phyloP scores from a whole-genome alignment of 352 stramenopile species.

The Pythium insidiosum region DNA sequence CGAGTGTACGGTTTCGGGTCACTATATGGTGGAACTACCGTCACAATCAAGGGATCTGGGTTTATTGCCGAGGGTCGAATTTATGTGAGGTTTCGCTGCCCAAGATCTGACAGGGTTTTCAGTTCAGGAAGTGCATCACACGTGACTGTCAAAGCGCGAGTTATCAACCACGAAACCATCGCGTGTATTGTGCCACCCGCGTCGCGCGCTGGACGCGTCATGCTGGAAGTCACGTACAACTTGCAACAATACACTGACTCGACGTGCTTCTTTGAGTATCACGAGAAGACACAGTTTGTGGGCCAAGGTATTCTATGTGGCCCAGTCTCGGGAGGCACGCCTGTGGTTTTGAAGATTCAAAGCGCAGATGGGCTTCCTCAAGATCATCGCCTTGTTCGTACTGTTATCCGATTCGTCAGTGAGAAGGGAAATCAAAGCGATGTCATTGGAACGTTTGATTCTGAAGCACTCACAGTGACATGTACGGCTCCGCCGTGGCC shows the following conservation, averaged over 20 bases:
- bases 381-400: slow-evolving; percentile 25
- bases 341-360: slow-evolving; percentile 31
- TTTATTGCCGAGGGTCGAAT: slow-evolving; percentile 57
- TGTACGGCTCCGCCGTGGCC: slow-evolving; percentile 41
- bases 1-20: slow-evolving; percentile 43
- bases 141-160: slow-evolving; percentile 34
- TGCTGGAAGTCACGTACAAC: slow-evolving; percentile 62
- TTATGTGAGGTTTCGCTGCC: slow-evolving; percentile 52
- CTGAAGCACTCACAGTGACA: slow-evolving; percentile 19
- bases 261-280: slow-evolving; percentile 64
- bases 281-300: slow-evolving; percentile 29
- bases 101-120: too few species aligned
- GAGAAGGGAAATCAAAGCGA: slow-evolving; percentile 18
- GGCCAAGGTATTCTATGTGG: slow-evolving; percentile 43
- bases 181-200: slow-evolving; percentile 32
- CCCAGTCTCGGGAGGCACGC: slow-evolving; percentile 43
- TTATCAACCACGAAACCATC: slow-evolving; percentile 48
- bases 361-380: slow-evolving; percentile 30
- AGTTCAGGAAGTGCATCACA: too few species aligned
- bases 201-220: slow-evolving; percentile 22
- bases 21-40: slow-evolving; percentile 30
- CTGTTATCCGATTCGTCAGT: slow-evolving; percentile 36
- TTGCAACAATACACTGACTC: slow-evolving; percentile 63
- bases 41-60: slow-evolving; percentile 43
- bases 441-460: slow-evolving; percentile 33